phyloP scores from a whole-genome alignment of 2,329 filamentous ascomycete species.

The Colletotrichum camelliae region DNA sequence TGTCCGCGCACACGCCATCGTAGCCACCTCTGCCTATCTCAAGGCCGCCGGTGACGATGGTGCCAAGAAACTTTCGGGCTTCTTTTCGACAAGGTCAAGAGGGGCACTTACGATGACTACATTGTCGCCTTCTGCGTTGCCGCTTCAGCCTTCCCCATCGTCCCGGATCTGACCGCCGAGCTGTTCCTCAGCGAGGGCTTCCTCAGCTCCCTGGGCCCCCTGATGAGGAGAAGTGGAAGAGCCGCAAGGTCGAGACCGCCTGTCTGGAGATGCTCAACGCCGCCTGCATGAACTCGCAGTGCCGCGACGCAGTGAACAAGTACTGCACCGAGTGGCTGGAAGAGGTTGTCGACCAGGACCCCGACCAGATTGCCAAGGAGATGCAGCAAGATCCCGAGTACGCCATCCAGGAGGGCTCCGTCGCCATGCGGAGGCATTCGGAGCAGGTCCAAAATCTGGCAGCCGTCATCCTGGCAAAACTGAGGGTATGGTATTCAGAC shows the following conservation, averaged over 20 bases:
- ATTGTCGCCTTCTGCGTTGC: conserved; percentile 95
- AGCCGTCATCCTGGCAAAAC: conserved; percentile 78
- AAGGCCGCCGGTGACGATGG: conserved; percentile 77
- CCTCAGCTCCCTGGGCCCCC: conserved; percentile 73
- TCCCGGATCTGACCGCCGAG: conserved; percentile 74
- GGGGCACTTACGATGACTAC: conserved; percentile 84
- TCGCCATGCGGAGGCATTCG: conserved; percentile 65
- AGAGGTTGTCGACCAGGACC: conserved; percentile 78
- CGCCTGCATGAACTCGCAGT: conserved; percentile 84
- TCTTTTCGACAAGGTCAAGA: conserved; percentile 76
- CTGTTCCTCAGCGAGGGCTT: conserved; percentile 92
- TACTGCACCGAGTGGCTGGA: conserved; percentile 89
- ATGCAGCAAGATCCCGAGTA: conserved; percentile 60
- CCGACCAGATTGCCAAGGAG: conserved; percentile 56
- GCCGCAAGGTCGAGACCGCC: conserved; percentile 82
- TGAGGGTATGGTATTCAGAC: conserved; percentile 55
- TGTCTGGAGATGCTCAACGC: conserved; percentile 90
- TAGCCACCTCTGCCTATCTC: conserved; percentile 84
- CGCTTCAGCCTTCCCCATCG: conserved; percentile 84
- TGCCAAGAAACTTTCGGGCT: conserved; percentile 71
- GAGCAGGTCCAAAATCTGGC: conserved; percentile 68
- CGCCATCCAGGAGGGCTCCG: conserved; percentile 64
- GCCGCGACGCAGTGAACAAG: conserved; percentile 82
- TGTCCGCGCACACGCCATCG: conserved; percentile 80
- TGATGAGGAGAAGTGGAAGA: conserved; percentile 83